A percentile compares a stretch with the other conserved stretches of the same genome.
These are phyloP conservation scores for Pseudognaphalium luteoalbum DNA, from an alignment of 129 eudicot genomes.

Conservation along the genomic window DNA sequence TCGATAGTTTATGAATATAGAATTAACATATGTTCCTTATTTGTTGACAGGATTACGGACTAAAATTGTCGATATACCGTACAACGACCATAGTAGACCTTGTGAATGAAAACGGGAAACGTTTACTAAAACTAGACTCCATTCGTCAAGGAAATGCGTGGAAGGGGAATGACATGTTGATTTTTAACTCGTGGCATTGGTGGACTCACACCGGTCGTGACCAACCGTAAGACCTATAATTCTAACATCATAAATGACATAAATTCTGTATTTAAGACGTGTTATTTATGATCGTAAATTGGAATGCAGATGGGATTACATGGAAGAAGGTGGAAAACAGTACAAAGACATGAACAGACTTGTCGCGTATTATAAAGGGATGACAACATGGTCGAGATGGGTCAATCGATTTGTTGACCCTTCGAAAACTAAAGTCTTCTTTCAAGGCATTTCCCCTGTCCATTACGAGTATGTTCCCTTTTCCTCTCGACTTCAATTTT, in stretches of 20 bases:
- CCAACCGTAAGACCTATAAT: slow-evolving; percentile 56
- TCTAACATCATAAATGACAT: not conserved
- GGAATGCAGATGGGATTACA: slow-evolving; percentile 64
- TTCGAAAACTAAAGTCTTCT: slow-evolving; percentile 73
- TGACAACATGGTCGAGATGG: slow-evolving; percentile 95
- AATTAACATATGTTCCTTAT: not conserved
- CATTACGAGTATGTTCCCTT: slow-evolving; percentile 56
- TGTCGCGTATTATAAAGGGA: slow-evolving; percentile 68
- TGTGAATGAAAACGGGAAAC: slow-evolving; percentile 46
- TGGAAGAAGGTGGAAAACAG: slow-evolving; percentile 58
- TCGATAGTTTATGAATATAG: not conserved
- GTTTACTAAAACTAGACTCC: slow-evolving; percentile 64
- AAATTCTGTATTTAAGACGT: not conserved
- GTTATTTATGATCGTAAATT: not conserved
- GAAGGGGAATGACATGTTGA: slow-evolving; percentile 71
- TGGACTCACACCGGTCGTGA: slow-evolving; percentile 75
- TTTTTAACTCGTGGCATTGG: slow-evolving; percentile 93
- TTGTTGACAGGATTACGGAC: slow-evolving; percentile 54
- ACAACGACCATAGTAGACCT: slow-evolving; percentile 69
- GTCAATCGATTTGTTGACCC: slow-evolving; percentile 60
- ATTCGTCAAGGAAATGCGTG: slow-evolving; percentile 56
- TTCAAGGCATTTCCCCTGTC: slow-evolving; percentile 74
- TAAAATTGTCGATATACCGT: slow-evolving; percentile 56
- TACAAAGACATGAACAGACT: slow-evolving; percentile 71
- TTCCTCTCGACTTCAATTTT: not conserved